Evolutionary conservation across 129 eudicot species (phyloP).

Genomic region (Lactuca sativa): DNA sequence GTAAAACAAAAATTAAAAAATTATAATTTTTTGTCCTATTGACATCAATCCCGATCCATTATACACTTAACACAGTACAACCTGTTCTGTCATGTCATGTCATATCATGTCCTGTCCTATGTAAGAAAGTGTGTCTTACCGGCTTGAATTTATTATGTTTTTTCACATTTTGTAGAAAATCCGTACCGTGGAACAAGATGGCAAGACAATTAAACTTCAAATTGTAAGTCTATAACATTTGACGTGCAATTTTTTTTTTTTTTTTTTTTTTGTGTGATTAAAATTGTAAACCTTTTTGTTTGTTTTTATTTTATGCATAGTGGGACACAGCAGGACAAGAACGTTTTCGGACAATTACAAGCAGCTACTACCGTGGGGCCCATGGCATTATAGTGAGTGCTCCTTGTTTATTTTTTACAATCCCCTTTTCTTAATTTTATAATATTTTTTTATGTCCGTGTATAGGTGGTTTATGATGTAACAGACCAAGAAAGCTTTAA

Average conservation of each 20-base stretch:
- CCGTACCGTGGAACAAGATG: conserved; percentile 90
- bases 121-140: too few relatives aligned
- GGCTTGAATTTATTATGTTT: not conserved
- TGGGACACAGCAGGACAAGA: conserved; percentile 98
- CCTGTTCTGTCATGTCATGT: too few relatives aligned
- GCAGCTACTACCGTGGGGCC: conserved; percentile 96
- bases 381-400: conserved; percentile 84
- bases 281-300: not conserved
- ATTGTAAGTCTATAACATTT: conserved; percentile 47
- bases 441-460: not conserved
- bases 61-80: too few relatives aligned
- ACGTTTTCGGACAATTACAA: conserved; percentile 86
- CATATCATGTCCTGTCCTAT: too few relatives aligned
- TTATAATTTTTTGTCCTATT: too few relatives aligned
- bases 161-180: conserved; percentile 52
- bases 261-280: not conserved
- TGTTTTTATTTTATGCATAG: conserved; percentile 29
- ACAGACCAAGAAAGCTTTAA: conserved; percentile 84
- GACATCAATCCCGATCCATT: too few relatives aligned
- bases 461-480: conserved; percentile 76
- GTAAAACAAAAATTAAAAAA: not conserved
- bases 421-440: not conserved
- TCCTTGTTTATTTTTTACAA: not conserved
- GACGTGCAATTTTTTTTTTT: not conserved
- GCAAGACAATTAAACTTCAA: conserved; percentile 87